phyloP scores from a whole-genome alignment of 495 filamentous ascomycete genomes.

The Schizothecium vesticola region DNA sequence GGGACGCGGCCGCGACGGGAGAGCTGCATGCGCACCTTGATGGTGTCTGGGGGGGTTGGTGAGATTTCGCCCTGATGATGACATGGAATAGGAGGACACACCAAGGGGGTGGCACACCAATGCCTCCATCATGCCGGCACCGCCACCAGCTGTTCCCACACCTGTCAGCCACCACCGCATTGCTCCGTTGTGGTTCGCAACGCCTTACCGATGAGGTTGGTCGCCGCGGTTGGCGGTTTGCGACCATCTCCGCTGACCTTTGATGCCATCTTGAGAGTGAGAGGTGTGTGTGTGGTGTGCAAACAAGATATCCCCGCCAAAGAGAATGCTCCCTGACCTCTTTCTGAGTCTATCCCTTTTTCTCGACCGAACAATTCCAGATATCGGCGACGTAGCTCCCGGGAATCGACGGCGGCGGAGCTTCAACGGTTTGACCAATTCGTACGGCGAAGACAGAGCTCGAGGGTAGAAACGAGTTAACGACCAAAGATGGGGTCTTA shows the following conservation, averaged over 20 bases:
- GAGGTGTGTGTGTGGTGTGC: constrained; percentile 4
- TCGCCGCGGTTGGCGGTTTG: constrained; percentile 77
- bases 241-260: constrained; percentile 60
- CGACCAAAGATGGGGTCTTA: background rate
- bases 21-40: constrained; percentile 99
- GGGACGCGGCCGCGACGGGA: constrained; percentile 77
- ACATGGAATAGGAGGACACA: constrained; percentile 37
- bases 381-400: background rate
- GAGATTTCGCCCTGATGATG: background rate
- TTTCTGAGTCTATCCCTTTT: background rate
- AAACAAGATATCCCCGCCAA: background rate
- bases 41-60: constrained; percentile 58
- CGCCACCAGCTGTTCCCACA: constrained; percentile 71
- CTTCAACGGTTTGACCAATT: no score
- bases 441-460: background rate
- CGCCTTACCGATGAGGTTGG: constrained; percentile 82
- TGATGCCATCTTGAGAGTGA: constrained; percentile 31
- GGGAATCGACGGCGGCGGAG: background rate
- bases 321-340: background rate
- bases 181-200: background rate
- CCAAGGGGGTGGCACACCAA: constrained; percentile 93
- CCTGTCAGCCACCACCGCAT: constrained; percentile 10
- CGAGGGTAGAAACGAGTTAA: background rate
- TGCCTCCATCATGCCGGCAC: constrained; percentile 99
- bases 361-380: background rate